Conservation (phyloP, 2,329 filamentous ascomycete species). For the Fusarium decemcellulare region DNA sequence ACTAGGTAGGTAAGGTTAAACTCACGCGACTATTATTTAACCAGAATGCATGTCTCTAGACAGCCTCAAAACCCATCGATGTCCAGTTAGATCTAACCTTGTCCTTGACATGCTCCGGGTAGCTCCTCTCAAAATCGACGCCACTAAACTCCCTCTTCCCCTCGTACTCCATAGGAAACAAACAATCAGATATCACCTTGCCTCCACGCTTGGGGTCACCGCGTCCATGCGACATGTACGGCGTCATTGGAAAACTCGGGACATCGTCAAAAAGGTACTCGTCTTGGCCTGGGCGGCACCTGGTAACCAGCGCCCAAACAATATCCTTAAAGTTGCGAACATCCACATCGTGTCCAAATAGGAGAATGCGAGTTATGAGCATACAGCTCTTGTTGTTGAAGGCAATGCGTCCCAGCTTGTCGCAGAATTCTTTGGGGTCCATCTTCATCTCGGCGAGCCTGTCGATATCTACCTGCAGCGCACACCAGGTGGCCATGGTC, state of each 20-base stretch:
- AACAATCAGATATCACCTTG: conserved; percentile 61
- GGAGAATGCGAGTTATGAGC: conserved; percentile 62
- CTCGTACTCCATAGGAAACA: conserved; percentile 60
- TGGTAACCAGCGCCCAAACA: conserved; percentile 63
- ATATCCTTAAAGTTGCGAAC: conserved; percentile 61
- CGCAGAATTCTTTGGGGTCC: conserved; percentile 21
- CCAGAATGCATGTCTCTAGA: not conserved
- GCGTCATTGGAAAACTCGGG: conserved; percentile 59
- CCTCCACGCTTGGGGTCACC: conserved; percentile 52
- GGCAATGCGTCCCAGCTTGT: conserved; percentile 15
- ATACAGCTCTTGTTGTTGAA: conserved; percentile 43
- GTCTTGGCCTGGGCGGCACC: conserved; percentile 60
- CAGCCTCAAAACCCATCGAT: conserved; percentile 7
- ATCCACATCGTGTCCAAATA: conserved; percentile 65
- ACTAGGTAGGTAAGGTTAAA: too few species aligned
- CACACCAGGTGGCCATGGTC: conserved; percentile 63
- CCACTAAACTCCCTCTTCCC: conserved; percentile 48
- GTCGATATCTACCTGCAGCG: conserved; percentile 68
- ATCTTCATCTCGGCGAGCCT: conserved; percentile 62
- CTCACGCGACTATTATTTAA: not conserved
- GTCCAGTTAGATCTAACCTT: conserved; percentile 12
- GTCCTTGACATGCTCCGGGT: conserved; percentile 46
- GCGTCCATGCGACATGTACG: conserved; percentile 62
- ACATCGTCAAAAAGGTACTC: conserved; percentile 61
- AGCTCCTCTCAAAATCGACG: conserved; percentile 50